These are phyloP conservation scores for Alternaria triticimaculans DNA, from an alignment of 2,329 filamentous ascomycete genomes.

Conservation along the genomic window DNA sequence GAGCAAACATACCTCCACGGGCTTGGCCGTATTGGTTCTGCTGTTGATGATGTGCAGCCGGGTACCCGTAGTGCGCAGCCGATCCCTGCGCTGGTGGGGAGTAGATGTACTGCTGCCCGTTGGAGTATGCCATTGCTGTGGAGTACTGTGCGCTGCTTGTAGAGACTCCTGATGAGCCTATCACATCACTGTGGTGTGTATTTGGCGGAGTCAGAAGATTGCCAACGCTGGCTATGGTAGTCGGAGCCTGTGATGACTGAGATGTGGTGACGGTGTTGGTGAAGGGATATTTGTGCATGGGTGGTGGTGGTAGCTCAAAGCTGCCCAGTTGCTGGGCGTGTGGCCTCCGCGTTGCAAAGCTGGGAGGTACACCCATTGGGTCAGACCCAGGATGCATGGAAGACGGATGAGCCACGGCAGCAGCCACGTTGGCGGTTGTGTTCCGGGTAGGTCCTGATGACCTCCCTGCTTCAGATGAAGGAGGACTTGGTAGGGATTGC, in stretches of 20 bases:
- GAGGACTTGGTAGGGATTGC: slow-evolving; percentile 50
- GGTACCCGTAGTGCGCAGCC: slow-evolving; percentile 61
- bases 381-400: slow-evolving; percentile 69
- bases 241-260: slow-evolving; percentile 56
- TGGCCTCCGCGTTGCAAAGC: slow-evolving; percentile 73
- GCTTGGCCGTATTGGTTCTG: slow-evolving; percentile 43
- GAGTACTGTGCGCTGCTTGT: slow-evolving; percentile 64
- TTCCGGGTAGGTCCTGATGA: slow-evolving; percentile 50
- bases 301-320: slow-evolving; percentile 70
- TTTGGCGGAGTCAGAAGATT: slow-evolving; percentile 69
- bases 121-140: slow-evolving; percentile 65
- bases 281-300: slow-evolving; percentile 61
- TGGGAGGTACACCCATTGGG: slow-evolving; percentile 66
- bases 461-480: slow-evolving; percentile 51
- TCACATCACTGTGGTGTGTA: slow-evolving; percentile 65
- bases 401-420: slow-evolving; percentile 65
- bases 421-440: slow-evolving; percentile 66
- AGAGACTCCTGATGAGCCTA: slow-evolving; percentile 67
- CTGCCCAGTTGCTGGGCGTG: slow-evolving; percentile 72
- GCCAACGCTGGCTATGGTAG: slow-evolving; percentile 60
- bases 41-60: slow-evolving; percentile 45
- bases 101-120: slow-evolving; percentile 67
- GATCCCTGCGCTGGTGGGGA: slow-evolving; percentile 63
- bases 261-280: slow-evolving; percentile 49
- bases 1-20: slow-evolving; percentile 61